These are phyloP conservation scores for Blastobotrys robertii DNA, from an alignment of 805 yeast genomes.

Conservation along the genomic window DNA sequence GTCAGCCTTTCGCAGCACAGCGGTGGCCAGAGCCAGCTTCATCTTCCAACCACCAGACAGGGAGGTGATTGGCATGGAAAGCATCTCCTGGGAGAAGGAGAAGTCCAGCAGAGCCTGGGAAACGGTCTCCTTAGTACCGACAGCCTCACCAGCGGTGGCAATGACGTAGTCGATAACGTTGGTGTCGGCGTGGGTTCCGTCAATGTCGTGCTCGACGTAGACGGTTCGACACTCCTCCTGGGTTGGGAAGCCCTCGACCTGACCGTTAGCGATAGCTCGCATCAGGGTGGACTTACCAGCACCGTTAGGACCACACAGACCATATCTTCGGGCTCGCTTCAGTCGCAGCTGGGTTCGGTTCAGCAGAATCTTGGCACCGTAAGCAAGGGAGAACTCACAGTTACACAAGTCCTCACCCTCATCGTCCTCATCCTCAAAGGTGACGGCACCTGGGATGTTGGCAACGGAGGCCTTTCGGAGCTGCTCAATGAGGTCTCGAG, in stretches of 20 bases:
- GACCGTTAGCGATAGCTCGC: constrained; percentile 96
- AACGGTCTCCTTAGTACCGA: constrained; percentile 65
- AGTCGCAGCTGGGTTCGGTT: constrained; percentile 99
- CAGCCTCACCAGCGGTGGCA: constrained; percentile 69
- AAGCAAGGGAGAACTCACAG: constrained; percentile 99
- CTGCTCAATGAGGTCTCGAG: constrained; percentile 84
- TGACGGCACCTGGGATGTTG: constrained; percentile 95
- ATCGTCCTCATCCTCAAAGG: constrained; percentile 85
- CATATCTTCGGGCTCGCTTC: constrained; percentile 98
- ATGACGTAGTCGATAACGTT: constrained; percentile 86
- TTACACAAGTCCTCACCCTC: constrained; percentile 99
- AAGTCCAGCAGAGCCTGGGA: constrained; percentile 74
- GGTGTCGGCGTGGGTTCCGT: constrained; percentile 95
- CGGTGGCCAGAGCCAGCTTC: constrained; percentile 99
- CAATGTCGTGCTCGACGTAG: constrained; percentile 99
- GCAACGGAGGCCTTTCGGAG: constrained; percentile 94
- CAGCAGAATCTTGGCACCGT: constrained; percentile 99
- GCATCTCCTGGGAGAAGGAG: constrained; percentile 91
- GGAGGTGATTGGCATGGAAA: constrained; percentile 85
- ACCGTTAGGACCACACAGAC: constrained; percentile 99
- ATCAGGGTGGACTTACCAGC: constrained; percentile 99
- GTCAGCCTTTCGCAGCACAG: constrained; percentile 96
- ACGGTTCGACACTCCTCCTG: constrained; percentile 99
- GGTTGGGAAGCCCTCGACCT: constrained; percentile 99
- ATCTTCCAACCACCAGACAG: constrained; percentile 99